Conservation (phyloP, 2,329 filamentous ascomycete genomes). For the Emericellopsis cladophorae region DNA sequence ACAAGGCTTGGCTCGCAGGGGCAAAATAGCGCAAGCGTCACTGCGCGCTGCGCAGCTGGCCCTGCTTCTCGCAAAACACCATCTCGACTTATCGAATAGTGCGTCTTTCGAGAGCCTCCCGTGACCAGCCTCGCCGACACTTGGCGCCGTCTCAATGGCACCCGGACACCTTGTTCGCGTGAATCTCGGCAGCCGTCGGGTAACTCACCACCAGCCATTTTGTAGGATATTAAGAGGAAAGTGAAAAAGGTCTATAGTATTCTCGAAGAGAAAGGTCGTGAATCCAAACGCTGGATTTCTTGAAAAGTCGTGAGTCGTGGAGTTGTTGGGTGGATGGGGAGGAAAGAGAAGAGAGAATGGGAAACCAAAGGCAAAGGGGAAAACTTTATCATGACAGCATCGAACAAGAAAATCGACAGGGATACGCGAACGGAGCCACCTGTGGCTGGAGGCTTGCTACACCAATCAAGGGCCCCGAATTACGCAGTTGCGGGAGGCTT, state of each 20-base stretch:
- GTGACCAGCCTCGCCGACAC: not conserved
- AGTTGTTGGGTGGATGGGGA: constrained; percentile 8
- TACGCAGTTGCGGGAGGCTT: constrained; percentile 13
- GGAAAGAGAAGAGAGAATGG: constrained; percentile 8
- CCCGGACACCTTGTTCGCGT: not conserved
- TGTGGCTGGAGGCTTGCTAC: not conserved
- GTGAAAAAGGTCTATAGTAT: constrained; percentile 3
- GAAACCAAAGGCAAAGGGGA: constrained; percentile 10
- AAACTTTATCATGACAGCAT: constrained; percentile 24
- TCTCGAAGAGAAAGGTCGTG: constrained; percentile 8
- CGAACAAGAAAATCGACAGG: constrained; percentile 6
- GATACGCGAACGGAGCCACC: not conserved
- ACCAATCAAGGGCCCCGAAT: constrained; percentile 25
- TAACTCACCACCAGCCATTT: constrained; percentile 34
- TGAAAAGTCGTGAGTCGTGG: not conserved
- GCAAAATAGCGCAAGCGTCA: constrained; percentile 21
- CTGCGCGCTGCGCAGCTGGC: not conserved
- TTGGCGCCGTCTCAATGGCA: constrained; percentile 9
- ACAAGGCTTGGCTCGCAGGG: constrained; percentile 3
- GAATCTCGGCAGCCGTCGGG: not conserved
- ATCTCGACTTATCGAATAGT: too few species aligned
- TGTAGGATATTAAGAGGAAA: constrained; percentile 12
- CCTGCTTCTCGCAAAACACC: not conserved
- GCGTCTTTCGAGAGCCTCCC: not conserved
- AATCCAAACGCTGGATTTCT: not conserved